A percentile compares a stretch with the other conserved stretches of the same genome.
These are phyloP conservation scores for Mycena filopes DNA, from an alignment of 768 basidiomycete genomes.

Conservation along the genomic window DNA sequence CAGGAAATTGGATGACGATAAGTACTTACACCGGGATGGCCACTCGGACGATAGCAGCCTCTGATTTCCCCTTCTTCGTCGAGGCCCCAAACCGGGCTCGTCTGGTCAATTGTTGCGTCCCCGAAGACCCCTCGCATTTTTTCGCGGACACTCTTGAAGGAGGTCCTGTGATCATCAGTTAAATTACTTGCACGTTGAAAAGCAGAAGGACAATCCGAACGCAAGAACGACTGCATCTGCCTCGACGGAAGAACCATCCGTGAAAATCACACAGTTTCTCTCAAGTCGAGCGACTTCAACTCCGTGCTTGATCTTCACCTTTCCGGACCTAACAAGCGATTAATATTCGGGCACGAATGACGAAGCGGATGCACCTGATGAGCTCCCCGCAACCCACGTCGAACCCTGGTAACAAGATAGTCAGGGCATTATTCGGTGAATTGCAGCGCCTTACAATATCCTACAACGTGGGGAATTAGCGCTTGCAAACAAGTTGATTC, in stretches of 20 bases:
- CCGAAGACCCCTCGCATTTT: constrained; percentile 47
- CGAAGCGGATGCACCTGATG: too few species aligned
- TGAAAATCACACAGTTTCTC: constrained; percentile 47
- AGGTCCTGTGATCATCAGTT: constrained; percentile 37
- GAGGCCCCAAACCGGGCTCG: constrained; percentile 48
- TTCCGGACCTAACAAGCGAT: too few species aligned
- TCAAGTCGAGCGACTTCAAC: constrained; percentile 50
- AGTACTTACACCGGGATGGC: constrained; percentile 52
- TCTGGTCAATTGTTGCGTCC: constrained; percentile 43
- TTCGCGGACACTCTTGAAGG: constrained; percentile 47
- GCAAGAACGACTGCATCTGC: constrained; percentile 61
- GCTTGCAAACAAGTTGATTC: too few species aligned
- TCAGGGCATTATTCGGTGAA: too few species aligned
- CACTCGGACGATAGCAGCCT: constrained; percentile 51
- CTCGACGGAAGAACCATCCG: constrained; percentile 49
- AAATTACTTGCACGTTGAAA: not conserved
- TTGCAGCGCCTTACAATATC: too few species aligned
- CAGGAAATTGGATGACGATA: not conserved
- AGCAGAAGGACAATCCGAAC: constrained; percentile 31
- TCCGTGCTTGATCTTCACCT: constrained; percentile 70
- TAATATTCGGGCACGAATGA: too few species aligned
- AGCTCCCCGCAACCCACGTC: constrained; percentile 62
- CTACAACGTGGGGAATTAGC: too few species aligned
- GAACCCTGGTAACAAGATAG: constrained; percentile 35
- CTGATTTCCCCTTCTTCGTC: constrained; percentile 53